These are phyloP conservation scores for Apiospora saccharicola DNA, from an alignment of 2,329 filamentous ascomycete species.

Conservation along the genomic window DNA sequence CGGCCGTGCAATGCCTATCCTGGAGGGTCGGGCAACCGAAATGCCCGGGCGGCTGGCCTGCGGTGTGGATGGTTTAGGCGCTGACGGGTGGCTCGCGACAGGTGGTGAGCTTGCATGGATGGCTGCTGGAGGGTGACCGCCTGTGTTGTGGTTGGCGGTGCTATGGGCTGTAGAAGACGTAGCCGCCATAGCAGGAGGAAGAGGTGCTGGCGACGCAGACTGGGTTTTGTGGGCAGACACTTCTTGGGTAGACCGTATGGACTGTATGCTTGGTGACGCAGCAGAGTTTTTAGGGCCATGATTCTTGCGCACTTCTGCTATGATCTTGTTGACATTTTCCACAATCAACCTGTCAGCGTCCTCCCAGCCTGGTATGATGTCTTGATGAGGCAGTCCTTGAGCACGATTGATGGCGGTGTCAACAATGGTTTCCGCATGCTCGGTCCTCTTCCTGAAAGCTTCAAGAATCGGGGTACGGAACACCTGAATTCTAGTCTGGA, in stretches of 20 bases:
- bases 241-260: slow-evolving; percentile 29
- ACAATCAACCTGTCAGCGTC: slow-evolving; percentile 42
- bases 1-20: slow-evolving; percentile 26
- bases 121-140: neutral
- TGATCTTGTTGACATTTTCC: slow-evolving; percentile 41
- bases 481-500: slow-evolving; percentile 39
- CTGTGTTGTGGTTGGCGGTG: neutral
- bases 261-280: slow-evolving; percentile 29
- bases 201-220: slow-evolving; percentile 36
- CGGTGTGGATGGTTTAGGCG: slow-evolving; percentile 1
- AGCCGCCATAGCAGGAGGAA: slow-evolving; percentile 31
- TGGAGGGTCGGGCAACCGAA: slow-evolving; percentile 27
- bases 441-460: slow-evolving; percentile 40
- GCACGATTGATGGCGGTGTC: slow-evolving; percentile 44
- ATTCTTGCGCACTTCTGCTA: slow-evolving; percentile 39
- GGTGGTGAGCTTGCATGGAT: slow-evolving; percentile 10
- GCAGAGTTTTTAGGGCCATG: slow-evolving; percentile 33
- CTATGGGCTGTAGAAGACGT: slow-evolving; percentile 23
- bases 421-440: slow-evolving; percentile 42
- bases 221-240: slow-evolving; percentile 31
- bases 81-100: neutral
- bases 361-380: slow-evolving; percentile 40
- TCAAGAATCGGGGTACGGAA: slow-evolving; percentile 43
- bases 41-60: slow-evolving; percentile 25
- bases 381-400: slow-evolving; percentile 39